Evolutionary conservation across 140 eudicot genomes (phyloP), one percentile per base, ranked within the genome.

Genomic region (Senecio squalidus): DNA sequence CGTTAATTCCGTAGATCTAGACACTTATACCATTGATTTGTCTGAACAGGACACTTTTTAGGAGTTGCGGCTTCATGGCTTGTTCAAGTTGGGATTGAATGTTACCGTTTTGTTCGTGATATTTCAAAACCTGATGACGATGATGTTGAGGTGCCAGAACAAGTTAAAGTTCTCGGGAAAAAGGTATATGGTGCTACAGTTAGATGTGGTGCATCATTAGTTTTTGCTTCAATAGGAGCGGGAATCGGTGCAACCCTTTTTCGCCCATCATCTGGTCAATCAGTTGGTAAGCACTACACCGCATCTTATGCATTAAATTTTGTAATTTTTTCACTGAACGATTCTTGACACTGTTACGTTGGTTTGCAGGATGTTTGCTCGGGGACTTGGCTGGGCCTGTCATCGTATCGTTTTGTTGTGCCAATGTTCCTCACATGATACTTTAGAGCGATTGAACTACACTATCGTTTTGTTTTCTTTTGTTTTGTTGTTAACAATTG

Each of bases 191-290:
- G 68, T 44, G 60, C 52, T 27, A 81, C 83, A 4, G 8, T 81
- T 55, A 76, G 79, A 62, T 84, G 98, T 69, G 75, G 83, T 38
- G 71, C 89, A n/a, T 81, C 96, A n/a, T 76, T 87, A 13, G 55
- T 84, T 63, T 84, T 84, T 43, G 98, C 96, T 13, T 84, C 96
- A 45, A 65, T 92, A n/a, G 98, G 98, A 65, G 96, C 96, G n/a
- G 98, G 95, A 13, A 49, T 92, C 0, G 96, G 98, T 22, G 88
- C 98, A 23, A 62, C 80, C 0, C 41, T 84, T 4, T 24, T 87
- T 34, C 93, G 84, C 60, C 95, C 98, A 43, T 67, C 93, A n/a
- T 43, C 70, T 36, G 98, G 98, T 15, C 96, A 92, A 71, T 75
- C 89, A 74, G 52, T 87, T 30, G 96, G 98, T 91, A 86, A 70